Evolutionary conservation across 1,139 yeast genomes (phyloP).

Genomic region (Spencermartinsiella ligniputridi): DNA sequence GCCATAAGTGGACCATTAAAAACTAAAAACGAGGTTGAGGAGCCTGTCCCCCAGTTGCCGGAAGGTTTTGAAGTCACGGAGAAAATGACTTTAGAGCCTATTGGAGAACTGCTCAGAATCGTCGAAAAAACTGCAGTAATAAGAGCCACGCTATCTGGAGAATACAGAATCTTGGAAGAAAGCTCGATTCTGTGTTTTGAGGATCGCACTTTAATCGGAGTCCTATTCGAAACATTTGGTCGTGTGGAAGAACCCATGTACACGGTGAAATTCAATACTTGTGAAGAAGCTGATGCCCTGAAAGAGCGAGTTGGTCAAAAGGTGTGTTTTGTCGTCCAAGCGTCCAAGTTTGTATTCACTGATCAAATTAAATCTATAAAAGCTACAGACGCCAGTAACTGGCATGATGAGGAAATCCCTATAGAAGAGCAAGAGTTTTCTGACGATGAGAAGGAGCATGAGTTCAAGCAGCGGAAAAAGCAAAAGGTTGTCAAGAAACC

Average conservation of each 20-base stretch:
- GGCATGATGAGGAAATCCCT: slow-evolving; percentile 91
- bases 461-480: slow-evolving; percentile 55
- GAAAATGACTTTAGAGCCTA: slow-evolving; percentile 60
- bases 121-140: slow-evolving; percentile 72
- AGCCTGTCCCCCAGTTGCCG: slow-evolving; percentile 64
- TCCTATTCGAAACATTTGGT: slow-evolving; percentile 86
- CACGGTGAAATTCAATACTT: slow-evolving; percentile 60
- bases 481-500: slow-evolving; percentile 34
- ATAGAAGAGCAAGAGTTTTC: slow-evolving; percentile 92
- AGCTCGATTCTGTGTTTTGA: slow-evolving; percentile 76
- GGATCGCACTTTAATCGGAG: slow-evolving; percentile 72
- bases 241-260: slow-evolving; percentile 80
- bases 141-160: slow-evolving; percentile 77
- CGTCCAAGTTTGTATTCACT: slow-evolving; percentile 74
- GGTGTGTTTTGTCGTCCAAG: slow-evolving; percentile 76
- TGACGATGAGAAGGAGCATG: slow-evolving; percentile 78
- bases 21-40: slow-evolving; percentile 80
- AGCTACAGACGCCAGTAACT: slow-evolving; percentile 94
- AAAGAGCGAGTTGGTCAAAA: slow-evolving; percentile 49
- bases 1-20: slow-evolving; percentile 56
- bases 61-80: slow-evolving; percentile 56
- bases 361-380: slow-evolving; percentile 62
- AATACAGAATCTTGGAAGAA: slow-evolving; percentile 75
- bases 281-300: slow-evolving; percentile 46
- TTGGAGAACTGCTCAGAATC: slow-evolving; percentile 67